Evolutionary conservation across 140 eudicot species (phyloP).

Genomic region (Flaveria floridana): DNA sequence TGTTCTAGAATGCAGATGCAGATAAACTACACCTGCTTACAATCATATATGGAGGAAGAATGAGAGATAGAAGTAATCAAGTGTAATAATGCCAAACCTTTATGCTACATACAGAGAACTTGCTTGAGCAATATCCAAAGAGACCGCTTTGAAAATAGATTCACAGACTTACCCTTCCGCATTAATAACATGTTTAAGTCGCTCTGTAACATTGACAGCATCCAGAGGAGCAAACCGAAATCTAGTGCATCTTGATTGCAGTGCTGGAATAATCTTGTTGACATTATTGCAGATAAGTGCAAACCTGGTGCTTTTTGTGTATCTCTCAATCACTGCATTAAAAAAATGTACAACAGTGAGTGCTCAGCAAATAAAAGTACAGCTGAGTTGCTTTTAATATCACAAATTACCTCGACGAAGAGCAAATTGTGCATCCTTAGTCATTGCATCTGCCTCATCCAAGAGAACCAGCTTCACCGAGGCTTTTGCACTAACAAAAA

Average conservation of each 20-base stretch:
- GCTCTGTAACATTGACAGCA: constrained; percentile 72
- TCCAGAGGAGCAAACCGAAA: constrained; percentile 97
- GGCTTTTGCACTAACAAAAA: constrained; percentile 57
- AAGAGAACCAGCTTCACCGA: constrained; percentile 78
- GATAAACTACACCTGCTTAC: neutral
- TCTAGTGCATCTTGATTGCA: constrained; percentile 95
- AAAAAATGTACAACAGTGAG: constrained; percentile 9
- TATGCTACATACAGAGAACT: neutral
- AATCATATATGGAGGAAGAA: neutral
- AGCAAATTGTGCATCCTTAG: constrained; percentile 99
- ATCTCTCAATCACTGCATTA: constrained; percentile 86
- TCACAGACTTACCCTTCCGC: constrained; percentile 68
- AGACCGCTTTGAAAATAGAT: neutral
- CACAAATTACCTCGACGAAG: constrained; percentile 75
- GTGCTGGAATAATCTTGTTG: constrained; percentile 91
- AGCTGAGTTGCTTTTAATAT: neutral
- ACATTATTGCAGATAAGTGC: constrained; percentile 91
- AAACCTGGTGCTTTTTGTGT: constrained; percentile 88
- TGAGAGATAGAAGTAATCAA: neutral
- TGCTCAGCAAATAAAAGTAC: neutral
- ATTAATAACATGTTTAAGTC: constrained; percentile 80
- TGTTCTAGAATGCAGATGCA: neutral
- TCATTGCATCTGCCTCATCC: constrained; percentile 99
- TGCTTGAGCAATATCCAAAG: neutral
- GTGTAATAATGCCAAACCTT: too few relatives aligned